Percentiles rank a stretch among this genome's conserved stretches.
These are phyloP conservation scores for Phytopythium mirpurense DNA, from an alignment of 352 stramenopile genomes.

Conservation along the genomic window DNA sequence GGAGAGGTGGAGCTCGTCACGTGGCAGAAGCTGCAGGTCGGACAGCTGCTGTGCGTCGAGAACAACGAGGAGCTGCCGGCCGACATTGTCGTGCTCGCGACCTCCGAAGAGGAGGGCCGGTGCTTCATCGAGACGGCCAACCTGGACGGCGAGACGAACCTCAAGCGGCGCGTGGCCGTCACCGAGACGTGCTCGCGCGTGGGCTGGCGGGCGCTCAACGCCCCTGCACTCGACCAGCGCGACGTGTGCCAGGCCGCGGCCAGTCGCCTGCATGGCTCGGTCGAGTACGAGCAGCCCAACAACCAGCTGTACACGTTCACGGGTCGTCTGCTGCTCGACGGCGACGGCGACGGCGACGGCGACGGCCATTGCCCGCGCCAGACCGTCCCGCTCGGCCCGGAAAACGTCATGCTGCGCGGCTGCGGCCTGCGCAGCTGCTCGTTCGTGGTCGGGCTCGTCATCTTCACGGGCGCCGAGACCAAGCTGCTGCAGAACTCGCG, in stretches of 20 bases:
- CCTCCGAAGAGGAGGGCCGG: conserved; percentile 56
- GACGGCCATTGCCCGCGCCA: conserved; percentile 10
- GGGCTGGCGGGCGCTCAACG: conserved; percentile 25
- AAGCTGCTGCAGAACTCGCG: conserved; percentile 82
- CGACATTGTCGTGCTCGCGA: conserved; percentile 85
- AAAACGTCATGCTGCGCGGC: conserved; percentile 91
- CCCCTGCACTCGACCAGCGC: conserved; percentile 23
- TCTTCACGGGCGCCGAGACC: conserved; percentile 89
- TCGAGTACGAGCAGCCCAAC: conserved; percentile 80
- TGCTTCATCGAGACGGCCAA: conserved; percentile 87
- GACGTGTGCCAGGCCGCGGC: conserved; percentile 21
- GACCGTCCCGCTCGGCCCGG: conserved; percentile 36
- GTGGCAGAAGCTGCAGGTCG: conserved; percentile 76
- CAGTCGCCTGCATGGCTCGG: conserved; percentile 22
- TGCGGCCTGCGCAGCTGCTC: conserved; percentile 93
- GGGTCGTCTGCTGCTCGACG: conserved; percentile 37
- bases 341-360: conserved; percentile 3
- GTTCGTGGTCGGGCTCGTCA: conserved; percentile 91
- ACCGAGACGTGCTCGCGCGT: conserved; percentile 30
- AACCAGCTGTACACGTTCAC: conserved; percentile 77
- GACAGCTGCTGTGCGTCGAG: conserved; percentile 66
- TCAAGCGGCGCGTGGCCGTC: conserved; percentile 67
- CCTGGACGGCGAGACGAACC: conserved; percentile 87
- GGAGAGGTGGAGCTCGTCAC: conserved; percentile 38
- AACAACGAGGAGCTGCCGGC: conserved; percentile 86